Evolutionary conservation across 352 stramenopile genomes (phyloP).

Genomic region (Phytophthora pistaciae): DNA sequence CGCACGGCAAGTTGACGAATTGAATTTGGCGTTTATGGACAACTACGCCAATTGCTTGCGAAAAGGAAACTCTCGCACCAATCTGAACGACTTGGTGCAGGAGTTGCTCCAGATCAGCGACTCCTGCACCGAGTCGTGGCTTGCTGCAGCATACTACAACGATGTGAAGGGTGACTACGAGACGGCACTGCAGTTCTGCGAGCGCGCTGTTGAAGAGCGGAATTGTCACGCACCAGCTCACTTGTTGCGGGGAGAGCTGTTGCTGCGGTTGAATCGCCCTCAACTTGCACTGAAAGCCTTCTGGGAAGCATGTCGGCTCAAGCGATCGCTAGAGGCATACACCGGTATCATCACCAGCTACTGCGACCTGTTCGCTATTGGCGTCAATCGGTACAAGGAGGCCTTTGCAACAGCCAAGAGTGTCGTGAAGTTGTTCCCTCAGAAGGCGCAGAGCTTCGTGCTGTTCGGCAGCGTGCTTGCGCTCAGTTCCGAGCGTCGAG

Average conservation of each 20-base stretch:
- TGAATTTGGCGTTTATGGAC: constrained; percentile 75
- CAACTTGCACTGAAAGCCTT: constrained; percentile 75
- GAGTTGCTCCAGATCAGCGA: constrained; percentile 76
- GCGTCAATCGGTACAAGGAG: constrained; percentile 80
- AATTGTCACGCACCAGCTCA: constrained; percentile 58
- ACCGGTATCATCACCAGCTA: constrained; percentile 80
- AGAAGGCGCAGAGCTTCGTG: constrained; percentile 73
- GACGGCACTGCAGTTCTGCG: constrained; percentile 74
- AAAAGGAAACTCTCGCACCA: constrained; percentile 45
- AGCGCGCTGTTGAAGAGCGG: constrained; percentile 62
- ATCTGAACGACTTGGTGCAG: constrained; percentile 75
- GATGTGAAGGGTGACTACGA: constrained; percentile 81
- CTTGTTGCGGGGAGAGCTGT: constrained; percentile 64
- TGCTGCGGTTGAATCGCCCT: constrained; percentile 70
- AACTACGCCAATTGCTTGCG: constrained; percentile 69
- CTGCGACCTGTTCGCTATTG: constrained; percentile 70
- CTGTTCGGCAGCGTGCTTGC: constrained; percentile 82
- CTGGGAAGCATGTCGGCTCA: constrained; percentile 68
- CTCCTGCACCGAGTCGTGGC: constrained; percentile 63
- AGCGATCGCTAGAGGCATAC: constrained; percentile 71
- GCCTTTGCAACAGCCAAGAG: constrained; percentile 73
- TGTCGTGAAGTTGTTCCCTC: constrained; percentile 74
- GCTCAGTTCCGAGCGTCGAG: constrained; percentile 65
- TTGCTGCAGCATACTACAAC: constrained; percentile 80
- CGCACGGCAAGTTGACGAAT: constrained; percentile 70